Percentiles rank a stretch among this genome's conserved stretches.
phyloP scores from a whole-genome alignment of 139 green algal species.

The Tetradesmus obliquus region DNA sequence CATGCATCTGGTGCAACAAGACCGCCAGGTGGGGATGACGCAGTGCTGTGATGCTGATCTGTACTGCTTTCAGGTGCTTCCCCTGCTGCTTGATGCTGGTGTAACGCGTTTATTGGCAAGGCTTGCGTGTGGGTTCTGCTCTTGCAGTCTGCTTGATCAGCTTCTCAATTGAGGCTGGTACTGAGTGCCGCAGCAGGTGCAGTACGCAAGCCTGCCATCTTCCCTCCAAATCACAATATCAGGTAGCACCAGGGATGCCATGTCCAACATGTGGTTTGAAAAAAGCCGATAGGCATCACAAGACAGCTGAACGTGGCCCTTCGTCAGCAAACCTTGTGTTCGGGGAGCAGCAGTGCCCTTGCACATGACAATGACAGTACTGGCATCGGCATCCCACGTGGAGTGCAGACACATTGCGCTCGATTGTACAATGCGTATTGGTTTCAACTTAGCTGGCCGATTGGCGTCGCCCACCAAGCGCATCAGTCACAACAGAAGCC shows the following conservation, averaged over 20 bases:
- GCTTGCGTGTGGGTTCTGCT: not conserved
- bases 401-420: not conserved
- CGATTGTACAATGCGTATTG: not conserved
- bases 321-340: not conserved
- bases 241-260: not conserved
- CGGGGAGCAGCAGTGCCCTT: not conserved
- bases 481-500: not conserved
- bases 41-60: not conserved
- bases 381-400: not conserved
- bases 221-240: not conserved
- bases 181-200: not conserved
- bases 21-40: not conserved
- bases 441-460: not conserved
- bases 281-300: no score
- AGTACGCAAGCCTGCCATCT: conserved; percentile 5
- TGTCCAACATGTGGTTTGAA: not conserved
- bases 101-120: no score
- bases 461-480: not conserved
- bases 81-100: not conserved
- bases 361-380: conserved; percentile 22
- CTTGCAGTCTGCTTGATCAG: conserved; percentile 10
- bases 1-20: not conserved
- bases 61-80: not conserved
- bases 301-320: not conserved
- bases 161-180: not conserved